Percentiles rank a stretch among this genome's conserved stretches.
phyloP scores from a whole-genome alignment of 225 moss, liverwort and hornwort genomes.

The Sphagnum tenellum region DNA sequence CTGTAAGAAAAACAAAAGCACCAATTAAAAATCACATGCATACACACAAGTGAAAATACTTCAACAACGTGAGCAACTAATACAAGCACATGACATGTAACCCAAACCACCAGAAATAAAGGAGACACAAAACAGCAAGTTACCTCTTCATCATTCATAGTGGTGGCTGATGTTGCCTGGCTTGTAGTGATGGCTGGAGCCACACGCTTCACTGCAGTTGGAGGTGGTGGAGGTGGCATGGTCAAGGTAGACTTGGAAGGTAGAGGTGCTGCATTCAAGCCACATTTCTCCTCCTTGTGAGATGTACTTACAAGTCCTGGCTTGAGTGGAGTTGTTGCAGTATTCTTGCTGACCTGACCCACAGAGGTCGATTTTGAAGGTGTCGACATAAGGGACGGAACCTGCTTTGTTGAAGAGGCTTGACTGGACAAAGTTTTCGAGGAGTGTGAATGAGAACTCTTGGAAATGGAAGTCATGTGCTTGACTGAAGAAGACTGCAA shows the following conservation, averaged over 20 bases:
- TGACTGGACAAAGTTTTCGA: conserved; percentile 4
- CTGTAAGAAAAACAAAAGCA: conserved; percentile 10
- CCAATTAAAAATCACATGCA: too few species aligned
- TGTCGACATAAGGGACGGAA: conserved; percentile 8
- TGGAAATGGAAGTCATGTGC: conserved; percentile 20
- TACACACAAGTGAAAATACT: too few species aligned
- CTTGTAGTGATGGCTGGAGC: conserved; percentile 25
- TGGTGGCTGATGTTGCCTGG: conserved; percentile 13
- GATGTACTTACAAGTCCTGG: conserved; percentile 6
- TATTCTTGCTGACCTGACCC: conserved; percentile 3
- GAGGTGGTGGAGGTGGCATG: conserved; percentile 33
- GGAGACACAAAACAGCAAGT: background rate
- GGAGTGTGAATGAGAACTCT: conserved; percentile 7
- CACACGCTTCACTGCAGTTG: conserved; percentile 22
- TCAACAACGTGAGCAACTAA: too few species aligned
- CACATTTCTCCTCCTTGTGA: conserved; percentile 33
- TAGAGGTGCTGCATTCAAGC: conserved; percentile 16
- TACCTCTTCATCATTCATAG: conserved; percentile 52
- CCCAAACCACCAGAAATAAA: background rate
- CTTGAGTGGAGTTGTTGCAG: conserved; percentile 6
- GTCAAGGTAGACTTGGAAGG: conserved; percentile 20
- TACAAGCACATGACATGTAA: background rate
- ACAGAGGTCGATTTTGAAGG: conserved; percentile 10
- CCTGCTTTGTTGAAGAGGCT: conserved; percentile 10
- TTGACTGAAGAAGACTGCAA: conserved; percentile 11